These are phyloP conservation scores for Chlamydomonas urium DNA, from an alignment of 139 green algal genomes.

Conservation along the genomic window DNA sequence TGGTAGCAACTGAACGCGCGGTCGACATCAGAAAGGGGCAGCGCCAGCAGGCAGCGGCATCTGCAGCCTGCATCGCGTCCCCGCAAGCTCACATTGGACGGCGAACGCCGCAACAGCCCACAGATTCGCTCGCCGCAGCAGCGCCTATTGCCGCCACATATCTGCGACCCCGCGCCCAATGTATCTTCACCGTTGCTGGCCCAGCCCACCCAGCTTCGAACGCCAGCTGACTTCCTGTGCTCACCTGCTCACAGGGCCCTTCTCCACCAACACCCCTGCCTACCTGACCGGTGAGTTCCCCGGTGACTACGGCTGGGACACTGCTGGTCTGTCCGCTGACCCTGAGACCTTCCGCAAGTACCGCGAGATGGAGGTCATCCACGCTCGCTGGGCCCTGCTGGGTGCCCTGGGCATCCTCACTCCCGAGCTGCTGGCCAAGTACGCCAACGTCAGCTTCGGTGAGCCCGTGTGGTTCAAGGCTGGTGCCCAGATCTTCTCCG, in stretches of 20 bases:
- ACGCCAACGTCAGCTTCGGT: constrained; percentile 52
- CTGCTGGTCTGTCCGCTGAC: constrained; percentile 91
- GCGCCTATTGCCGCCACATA: neutral
- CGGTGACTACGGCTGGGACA: constrained; percentile 94
- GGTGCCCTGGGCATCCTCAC: constrained; percentile 72
- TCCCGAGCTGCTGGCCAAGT: constrained; percentile 45
- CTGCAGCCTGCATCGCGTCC: neutral
- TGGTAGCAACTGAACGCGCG: neutral
- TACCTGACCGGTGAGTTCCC: constrained; percentile 80
- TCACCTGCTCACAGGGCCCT: constrained; percentile 43
- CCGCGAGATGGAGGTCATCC: constrained; percentile 81
- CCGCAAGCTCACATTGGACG: neutral
- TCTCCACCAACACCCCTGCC: constrained; percentile 48
- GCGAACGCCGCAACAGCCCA: neutral
- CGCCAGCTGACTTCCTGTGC: neutral
- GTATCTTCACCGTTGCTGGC: too few species aligned
- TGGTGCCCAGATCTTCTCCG: constrained; percentile 87
- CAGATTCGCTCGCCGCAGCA: neutral
- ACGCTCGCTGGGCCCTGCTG: constrained; percentile 92
- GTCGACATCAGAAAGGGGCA: neutral
- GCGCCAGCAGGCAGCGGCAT: neutral
- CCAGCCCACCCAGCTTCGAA: too few species aligned
- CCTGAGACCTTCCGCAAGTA: constrained; percentile 57
- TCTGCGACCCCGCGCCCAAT: neutral
- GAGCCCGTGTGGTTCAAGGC: constrained; percentile 96